phyloP scores from a whole-genome alignment of 1,284 basidiomycete genomes.

The Leccinum subrobustum region DNA sequence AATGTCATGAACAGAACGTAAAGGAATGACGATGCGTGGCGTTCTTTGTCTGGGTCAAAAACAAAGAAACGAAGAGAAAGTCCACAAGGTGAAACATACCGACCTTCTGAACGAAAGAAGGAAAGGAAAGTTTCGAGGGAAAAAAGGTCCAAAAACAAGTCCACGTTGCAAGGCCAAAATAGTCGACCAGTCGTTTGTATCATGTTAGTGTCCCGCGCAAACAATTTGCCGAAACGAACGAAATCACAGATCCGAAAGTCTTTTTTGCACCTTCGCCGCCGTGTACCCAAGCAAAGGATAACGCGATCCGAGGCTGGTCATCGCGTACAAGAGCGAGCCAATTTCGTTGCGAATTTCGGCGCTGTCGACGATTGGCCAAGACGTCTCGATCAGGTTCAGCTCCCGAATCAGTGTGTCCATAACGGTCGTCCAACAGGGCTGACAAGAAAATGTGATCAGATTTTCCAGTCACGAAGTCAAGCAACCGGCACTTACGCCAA shows the following conservation, averaged over 20 bases:
- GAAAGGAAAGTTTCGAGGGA: background rate
- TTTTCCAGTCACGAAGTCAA: constrained; percentile 3
- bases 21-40: background rate
- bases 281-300: constrained; percentile 61
- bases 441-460: constrained; percentile 11
- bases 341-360: constrained; percentile 61
- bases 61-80: background rate
- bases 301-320: constrained; percentile 56
- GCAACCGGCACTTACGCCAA: constrained; percentile 52
- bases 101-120: too few relatives aligned
- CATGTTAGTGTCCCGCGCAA: background rate
- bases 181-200: background rate
- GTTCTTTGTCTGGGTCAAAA: background rate
- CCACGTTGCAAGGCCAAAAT: too few relatives aligned
- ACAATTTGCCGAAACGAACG: background rate
- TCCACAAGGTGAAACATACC: background rate
- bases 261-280: constrained; percentile 43
- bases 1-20: background rate
- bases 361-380: constrained; percentile 58
- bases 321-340: constrained; percentile 56
- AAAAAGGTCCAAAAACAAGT: too few relatives aligned
- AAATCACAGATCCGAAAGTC: constrained; percentile 39
- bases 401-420: constrained; percentile 66
- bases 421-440: constrained; percentile 71
- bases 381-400: constrained; percentile 53